Conservation (phyloP, 495 filamentous ascomycete genomes). For the Elasticomyces elasticus region DNA sequence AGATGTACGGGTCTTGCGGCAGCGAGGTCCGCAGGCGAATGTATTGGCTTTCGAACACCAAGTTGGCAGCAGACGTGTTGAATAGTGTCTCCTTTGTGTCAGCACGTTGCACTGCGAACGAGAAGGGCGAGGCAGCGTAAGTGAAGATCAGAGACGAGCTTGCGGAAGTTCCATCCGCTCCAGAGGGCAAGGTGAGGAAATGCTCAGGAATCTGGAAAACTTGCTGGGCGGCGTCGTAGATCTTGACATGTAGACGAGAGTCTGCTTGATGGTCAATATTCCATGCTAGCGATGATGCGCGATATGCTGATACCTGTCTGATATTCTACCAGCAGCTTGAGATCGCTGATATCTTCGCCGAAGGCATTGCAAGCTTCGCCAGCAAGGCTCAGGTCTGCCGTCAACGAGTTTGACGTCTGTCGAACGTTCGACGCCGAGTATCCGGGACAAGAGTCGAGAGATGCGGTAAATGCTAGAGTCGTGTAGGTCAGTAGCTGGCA, state of each 20-base stretch:
- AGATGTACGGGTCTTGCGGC: conserved; percentile 57
- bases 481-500: not conserved
- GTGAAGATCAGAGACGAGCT: not conserved
- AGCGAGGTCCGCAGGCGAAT: conserved; percentile 58
- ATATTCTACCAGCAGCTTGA: not conserved
- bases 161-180: not conserved
- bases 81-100: too few relatives aligned
- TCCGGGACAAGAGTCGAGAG: not conserved
- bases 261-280: not conserved
- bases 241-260: not conserved
- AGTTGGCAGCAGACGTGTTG: not conserved
- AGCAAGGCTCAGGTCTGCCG: not conserved
- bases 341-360: not conserved
- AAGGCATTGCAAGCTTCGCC: not conserved
- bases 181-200: not conserved
- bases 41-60: conserved; percentile 53
- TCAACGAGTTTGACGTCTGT: not conserved
- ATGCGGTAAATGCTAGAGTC: not conserved
- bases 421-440: not conserved
- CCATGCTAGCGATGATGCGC: too few relatives aligned
- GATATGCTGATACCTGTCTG: not conserved
- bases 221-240: not conserved
- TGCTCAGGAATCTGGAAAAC: not conserved
- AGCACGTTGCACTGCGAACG: not conserved
- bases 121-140: not conserved